Evolutionary conservation across 495 filamentous ascomycete genomes (phyloP), one percentile per base, ranked within the genome.

Genomic region (Sordaria brevicollis): DNA sequence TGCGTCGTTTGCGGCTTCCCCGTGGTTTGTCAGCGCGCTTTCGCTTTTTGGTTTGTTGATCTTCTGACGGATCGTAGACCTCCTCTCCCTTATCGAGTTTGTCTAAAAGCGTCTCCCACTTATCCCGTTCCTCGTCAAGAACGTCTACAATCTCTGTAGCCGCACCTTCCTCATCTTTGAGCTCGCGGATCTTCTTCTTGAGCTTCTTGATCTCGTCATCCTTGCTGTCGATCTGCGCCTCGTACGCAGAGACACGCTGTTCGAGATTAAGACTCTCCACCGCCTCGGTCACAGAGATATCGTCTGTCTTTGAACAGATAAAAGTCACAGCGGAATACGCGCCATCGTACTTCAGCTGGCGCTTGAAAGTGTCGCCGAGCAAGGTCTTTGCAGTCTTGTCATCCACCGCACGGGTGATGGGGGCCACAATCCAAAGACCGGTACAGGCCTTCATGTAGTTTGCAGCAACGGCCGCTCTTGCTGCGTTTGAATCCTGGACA

Each of bases 301-400:
- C 89, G 75, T 92, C 90, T 5, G 88, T 89, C 76, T 91, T 92
- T 15, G 84, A 87, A 71, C 89, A 90, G 25, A 92, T 88, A 68
- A 92, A 89, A 0, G 84, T 89, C 17, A 92, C 80, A 8, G 71
- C 78, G 0, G 80, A 83, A 67, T 86, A 89, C 0, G 77, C 82
- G 1, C 88, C 86, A 69, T 92, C 89, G 73, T 88, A 86, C 66
- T 89, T 84, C 13, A 92, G 79, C 73, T 93, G 90, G 3, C 87
- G 79, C 33, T 71, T 87, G 80, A 91, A 91, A 0, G 83, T 79
- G 35, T 89, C 80, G 0, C 89, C 86, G 1, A 92, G 79, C 5
- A 93, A 79, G 1, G 78, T 80, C 65, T 88, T 86, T 0, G 89
- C 88, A 1, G 86, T 82, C 71, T 90, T 90, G 71, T 91, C 87